phyloP scores from a whole-genome alignment of 306 rosid genomes.

The Cotoneaster glaucophyllus region DNA sequence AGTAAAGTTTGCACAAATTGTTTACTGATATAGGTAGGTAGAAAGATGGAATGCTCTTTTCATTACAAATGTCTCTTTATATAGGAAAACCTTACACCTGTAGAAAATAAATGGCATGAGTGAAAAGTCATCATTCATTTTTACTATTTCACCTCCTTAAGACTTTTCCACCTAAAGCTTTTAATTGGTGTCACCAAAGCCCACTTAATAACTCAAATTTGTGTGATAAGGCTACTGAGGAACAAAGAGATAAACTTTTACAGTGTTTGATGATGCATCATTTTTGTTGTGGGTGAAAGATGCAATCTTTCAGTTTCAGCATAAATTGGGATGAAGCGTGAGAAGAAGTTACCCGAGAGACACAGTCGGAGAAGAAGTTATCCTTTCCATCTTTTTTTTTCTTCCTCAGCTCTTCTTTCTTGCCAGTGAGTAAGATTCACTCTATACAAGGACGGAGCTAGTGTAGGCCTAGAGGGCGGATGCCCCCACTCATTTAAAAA shows the following conservation, averaged over 20 bases:
- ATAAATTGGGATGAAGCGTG: neutral
- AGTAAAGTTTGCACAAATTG: no score
- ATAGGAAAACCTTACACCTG: no score
- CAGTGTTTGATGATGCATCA: neutral
- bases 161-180: no score
- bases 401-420: neutral
- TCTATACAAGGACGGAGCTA: neutral
- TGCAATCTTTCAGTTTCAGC: neutral
- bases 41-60: no score
- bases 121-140: no score
- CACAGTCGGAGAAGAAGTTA: constrained; percentile 64
- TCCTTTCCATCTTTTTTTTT: constrained; percentile 50
- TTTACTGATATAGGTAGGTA: no score
- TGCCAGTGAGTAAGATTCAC: neutral
- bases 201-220: neutral
- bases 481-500: no score
- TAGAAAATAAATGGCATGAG: no score
- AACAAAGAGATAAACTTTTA: neutral
- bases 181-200: no score
- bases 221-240: neutral
- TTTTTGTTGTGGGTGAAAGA: neutral
- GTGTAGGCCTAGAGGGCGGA: no score
- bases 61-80: no score
- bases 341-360: constrained; percentile 51
- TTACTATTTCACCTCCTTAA: no score